Evolutionary conservation across 805 yeast genomes (phyloP), one percentile per base, ranked within the genome.

Genomic region (Deakozyma indianensis): DNA sequence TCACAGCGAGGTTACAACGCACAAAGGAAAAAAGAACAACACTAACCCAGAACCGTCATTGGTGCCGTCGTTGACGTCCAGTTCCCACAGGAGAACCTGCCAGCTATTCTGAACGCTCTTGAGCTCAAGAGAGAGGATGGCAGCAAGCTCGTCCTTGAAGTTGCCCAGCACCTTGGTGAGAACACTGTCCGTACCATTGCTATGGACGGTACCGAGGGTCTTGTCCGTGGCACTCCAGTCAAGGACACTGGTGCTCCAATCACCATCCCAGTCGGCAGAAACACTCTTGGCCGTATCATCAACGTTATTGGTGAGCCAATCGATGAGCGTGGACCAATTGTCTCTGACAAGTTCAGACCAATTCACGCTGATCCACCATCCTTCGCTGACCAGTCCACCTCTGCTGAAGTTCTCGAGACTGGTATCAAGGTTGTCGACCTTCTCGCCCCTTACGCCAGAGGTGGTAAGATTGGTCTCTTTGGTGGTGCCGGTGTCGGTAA

Each of bases 401-500:
- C 80, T 58, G 97, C 98, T 56, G 97, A 92, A 79, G 88, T 92
- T 63, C 80, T 92, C 67, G 98, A 88, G 77, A 90, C 98, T 56
- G 96, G 98, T 86, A 90, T 90, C 70, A 90, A 90, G 80, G 98
- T 90, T 71, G 98, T 90, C 75, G 98, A 90, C 70, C 78, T 90
- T 67, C 80, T 90, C 59, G 98, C 98, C 61, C 98, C 98, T 61
- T 90, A 90, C 78, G 97, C 98, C 68, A 87, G 96, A 85, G 98
- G 98, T 85, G 98, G 98, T 85, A 90, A 90, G 82, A 90, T 90
- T 86, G 98, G 98, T 82, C 81, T 90, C 67, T 90, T 90, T 83
- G 98, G 98, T 78, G 98, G 98, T 90, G 98, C 98, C 72, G 98
- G 98, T 90, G 98, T 90, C 84, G 98, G 98, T 76, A 90, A 90